Conservation (phyloP, 108 stramenopile species). For the Cyclotella cryptica region DNA sequence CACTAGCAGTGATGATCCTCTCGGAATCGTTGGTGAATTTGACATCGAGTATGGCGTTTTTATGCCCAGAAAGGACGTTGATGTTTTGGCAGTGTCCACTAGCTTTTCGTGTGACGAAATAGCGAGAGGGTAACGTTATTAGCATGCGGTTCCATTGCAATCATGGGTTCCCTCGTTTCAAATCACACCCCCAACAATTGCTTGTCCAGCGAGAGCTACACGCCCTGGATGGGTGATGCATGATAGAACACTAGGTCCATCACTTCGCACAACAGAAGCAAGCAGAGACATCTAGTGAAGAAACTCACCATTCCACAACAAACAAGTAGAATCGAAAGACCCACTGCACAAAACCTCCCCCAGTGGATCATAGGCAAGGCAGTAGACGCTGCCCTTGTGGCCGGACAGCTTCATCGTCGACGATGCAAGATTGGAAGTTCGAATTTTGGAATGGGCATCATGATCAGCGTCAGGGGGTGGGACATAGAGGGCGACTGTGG, state of each 20-base stretch:
- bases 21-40: conserved; percentile 65
- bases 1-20: conserved; percentile 72
- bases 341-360: conserved; percentile 77
- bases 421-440: conserved; percentile 71
- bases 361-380: conserved; percentile 72
- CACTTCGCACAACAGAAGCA: too few species aligned
- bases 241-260: too few species aligned
- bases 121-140: not conserved
- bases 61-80: conserved; percentile 86
- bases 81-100: conserved; percentile 77
- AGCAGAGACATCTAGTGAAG: too few species aligned
- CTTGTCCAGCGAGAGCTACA: too few species aligned
- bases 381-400: conserved; percentile 89
- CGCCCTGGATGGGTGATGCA: too few species aligned
- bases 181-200: too few species aligned
- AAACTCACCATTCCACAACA: conserved; percentile 81
- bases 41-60: conserved; percentile 89
- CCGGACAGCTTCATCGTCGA: conserved; percentile 89
- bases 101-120: conserved; percentile 17
- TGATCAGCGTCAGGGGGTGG: conserved; percentile 20
- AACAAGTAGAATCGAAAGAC: conserved; percentile 76
- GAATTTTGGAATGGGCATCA: conserved; percentile 24
- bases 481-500: conserved; percentile 28
- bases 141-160: too few species aligned
- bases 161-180: too few species aligned